phyloP scores from a whole-genome alignment of 257 asterid species.

The Nyctanthes arbortristis region DNA sequence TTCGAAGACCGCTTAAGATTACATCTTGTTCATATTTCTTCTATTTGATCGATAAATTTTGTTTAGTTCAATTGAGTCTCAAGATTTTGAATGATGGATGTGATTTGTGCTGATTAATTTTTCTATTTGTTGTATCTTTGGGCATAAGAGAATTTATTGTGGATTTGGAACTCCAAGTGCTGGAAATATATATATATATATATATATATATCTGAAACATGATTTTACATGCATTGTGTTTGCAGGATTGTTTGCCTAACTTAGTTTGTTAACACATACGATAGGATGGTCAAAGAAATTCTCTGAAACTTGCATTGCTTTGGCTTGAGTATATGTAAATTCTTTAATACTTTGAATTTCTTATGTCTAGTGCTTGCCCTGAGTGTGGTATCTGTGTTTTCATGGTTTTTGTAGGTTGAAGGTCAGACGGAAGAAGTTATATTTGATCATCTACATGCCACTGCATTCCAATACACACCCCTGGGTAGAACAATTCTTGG shows the following conservation, averaged over 20 bases:
- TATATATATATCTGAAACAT: neutral
- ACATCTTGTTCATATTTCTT: neutral
- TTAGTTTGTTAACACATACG: neutral
- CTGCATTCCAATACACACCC: constrained; percentile 89
- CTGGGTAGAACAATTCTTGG: constrained; percentile 89
- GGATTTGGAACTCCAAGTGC: neutral
- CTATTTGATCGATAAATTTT: neutral
- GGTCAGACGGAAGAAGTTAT: constrained; percentile 81
- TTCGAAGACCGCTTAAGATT: neutral
- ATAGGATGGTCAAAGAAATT: constrained; percentile 3
- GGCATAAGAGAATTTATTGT: neutral
- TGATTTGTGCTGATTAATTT: neutral
- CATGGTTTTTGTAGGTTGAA: constrained; percentile 57
- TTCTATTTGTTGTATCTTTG: neutral
- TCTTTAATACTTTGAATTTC: constrained; percentile 1
- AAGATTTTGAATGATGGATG: neutral
- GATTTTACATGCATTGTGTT: neutral
- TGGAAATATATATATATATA: neutral
- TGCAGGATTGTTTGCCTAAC: neutral
- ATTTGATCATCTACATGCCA: constrained; percentile 86
- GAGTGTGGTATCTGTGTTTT: constrained; percentile 2
- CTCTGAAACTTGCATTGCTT: constrained; percentile 1
- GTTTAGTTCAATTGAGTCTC: neutral
- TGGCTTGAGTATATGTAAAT: no score
- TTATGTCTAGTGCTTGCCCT: neutral